A percentile compares a stretch with the other conserved stretches of the same genome.
phyloP scores from a whole-genome alignment of 1,284 basidiomycete genomes.

The Malassezia psittaci region DNA sequence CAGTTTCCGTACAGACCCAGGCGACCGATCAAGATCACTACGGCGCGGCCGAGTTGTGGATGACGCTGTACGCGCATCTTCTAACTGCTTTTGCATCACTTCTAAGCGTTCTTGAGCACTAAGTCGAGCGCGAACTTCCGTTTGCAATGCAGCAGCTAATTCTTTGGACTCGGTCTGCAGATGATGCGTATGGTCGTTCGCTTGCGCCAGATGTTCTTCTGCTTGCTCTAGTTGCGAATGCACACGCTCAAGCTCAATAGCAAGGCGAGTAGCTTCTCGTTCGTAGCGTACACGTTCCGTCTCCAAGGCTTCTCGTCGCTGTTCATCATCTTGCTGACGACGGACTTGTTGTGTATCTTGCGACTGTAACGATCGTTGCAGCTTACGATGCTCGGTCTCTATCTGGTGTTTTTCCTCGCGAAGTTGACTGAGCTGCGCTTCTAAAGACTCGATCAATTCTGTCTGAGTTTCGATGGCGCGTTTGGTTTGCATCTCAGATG shows the following conservation, averaged over 20 bases:
- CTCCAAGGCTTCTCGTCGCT: constrained; percentile 55
- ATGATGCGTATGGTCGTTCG: constrained; percentile 61
- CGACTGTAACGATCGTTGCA: constrained; percentile 63
- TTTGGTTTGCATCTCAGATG: constrained; percentile 27
- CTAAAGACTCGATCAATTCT: constrained; percentile 26
- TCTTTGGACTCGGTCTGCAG: constrained; percentile 33
- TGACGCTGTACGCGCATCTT: constrained; percentile 23
- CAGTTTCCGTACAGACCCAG: background rate
- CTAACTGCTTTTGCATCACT: constrained; percentile 25
- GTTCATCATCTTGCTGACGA: constrained; percentile 68
- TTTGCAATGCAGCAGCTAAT: constrained; percentile 30
- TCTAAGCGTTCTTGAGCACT: constrained; percentile 41
- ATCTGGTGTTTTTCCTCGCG: constrained; percentile 26
- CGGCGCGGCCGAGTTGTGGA: constrained; percentile 5
- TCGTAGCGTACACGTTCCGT: constrained; percentile 8
- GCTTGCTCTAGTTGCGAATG: constrained; percentile 71
- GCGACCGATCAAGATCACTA: constrained; percentile 15
- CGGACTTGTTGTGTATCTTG: constrained; percentile 59
- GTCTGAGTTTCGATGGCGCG: constrained; percentile 37
- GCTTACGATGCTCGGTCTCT: constrained; percentile 25
- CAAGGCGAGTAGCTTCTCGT: constrained; percentile 50
- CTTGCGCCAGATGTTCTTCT: constrained; percentile 59
- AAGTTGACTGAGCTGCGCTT: constrained; percentile 31
- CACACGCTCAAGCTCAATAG: constrained; percentile 78
- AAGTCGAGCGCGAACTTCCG: constrained; percentile 31